A percentile compares a stretch with the other conserved stretches of the same genome.
Conservation (phyloP, 2,329 filamentous ascomycete genomes). For the Tolypocladium endophyticum region DNA sequence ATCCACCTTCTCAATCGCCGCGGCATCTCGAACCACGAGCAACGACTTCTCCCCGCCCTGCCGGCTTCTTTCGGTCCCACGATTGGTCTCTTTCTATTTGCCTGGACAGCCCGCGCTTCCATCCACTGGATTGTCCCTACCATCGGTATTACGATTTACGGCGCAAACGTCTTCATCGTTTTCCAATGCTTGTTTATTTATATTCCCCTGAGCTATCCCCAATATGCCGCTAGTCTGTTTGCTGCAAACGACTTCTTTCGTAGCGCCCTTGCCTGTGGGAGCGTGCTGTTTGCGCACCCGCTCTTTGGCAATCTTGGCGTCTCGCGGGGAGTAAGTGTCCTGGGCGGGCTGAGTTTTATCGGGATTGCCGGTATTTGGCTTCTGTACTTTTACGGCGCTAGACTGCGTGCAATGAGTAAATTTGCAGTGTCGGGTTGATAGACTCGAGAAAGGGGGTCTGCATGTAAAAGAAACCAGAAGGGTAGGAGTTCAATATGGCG, state of each 20-base stretch:
- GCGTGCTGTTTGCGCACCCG: conserved; percentile 50
- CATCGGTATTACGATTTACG: conserved; percentile 47
- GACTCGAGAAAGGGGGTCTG: background rate
- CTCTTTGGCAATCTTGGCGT: conserved; percentile 50
- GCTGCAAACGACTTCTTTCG: conserved; percentile 51
- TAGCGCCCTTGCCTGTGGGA: conserved; percentile 46
- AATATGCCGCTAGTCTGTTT: conserved; percentile 48
- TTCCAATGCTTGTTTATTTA: conserved; percentile 53
- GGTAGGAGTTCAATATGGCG: background rate
- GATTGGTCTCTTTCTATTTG: conserved; percentile 49
- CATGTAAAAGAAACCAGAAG: too few species aligned
- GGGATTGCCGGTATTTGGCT: conserved; percentile 47
- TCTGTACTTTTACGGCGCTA: conserved; percentile 46
- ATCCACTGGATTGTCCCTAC: conserved; percentile 46
- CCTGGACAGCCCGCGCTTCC: conserved; percentile 40
- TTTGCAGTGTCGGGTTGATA: conserved; percentile 34
- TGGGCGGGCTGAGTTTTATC: conserved; percentile 43
- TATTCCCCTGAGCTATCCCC: conserved; percentile 43
- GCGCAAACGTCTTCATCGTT: conserved; percentile 39
- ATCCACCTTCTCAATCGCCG: conserved; percentile 40
- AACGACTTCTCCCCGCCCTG: conserved; percentile 43
- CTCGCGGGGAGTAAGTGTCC: conserved; percentile 42
- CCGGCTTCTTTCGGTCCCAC: conserved; percentile 40
- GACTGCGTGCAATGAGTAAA: conserved; percentile 43
- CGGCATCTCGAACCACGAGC: conserved; percentile 41